Conservation (phyloP, 176 grass and related monocot genomes). For the Thalia dealbata region DNA sequence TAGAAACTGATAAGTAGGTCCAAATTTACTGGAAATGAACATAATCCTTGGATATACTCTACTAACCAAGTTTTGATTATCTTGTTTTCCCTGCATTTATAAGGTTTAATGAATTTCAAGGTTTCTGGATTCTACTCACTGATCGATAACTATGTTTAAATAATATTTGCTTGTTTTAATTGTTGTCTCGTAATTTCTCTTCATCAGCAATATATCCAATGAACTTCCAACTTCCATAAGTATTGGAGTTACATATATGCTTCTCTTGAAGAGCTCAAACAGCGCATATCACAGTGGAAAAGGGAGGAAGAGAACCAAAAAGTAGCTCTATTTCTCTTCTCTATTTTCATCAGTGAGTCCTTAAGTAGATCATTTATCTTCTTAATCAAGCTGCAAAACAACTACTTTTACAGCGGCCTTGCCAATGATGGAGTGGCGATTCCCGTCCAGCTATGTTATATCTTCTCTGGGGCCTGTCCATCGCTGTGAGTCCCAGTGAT, state of each 20-base stretch:
- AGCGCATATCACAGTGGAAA: not conserved
- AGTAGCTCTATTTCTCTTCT: constrained; percentile 19
- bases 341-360: not conserved
- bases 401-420: not conserved
- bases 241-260: not conserved
- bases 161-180: too few relatives aligned
- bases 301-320: not conserved
- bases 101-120: too few relatives aligned
- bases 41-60: too few relatives aligned
- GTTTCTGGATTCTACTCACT: too few relatives aligned
- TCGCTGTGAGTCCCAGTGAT: constrained; percentile 25
- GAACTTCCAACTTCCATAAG: not conserved
- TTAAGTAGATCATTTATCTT: constrained; percentile 14
- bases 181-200: too few relatives aligned
- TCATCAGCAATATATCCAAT: not conserved
- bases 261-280: constrained; percentile 1
- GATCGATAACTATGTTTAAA: too few relatives aligned
- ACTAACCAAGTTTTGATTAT: too few relatives aligned
- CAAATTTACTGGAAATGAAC: too few relatives aligned
- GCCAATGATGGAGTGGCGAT: constrained; percentile 6
- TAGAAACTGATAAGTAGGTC: too few relatives aligned
- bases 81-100: too few relatives aligned
- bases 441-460: constrained; percentile 33
- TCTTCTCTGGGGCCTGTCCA: constrained; percentile 22
- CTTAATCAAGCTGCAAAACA: constrained; percentile 31